A percentile compares a stretch with the other conserved stretches of the same genome.
Evolutionary conservation across 2,329 filamentous ascomycete genomes (phyloP).

Genomic region (Penicillium aurantiogriseum): DNA sequence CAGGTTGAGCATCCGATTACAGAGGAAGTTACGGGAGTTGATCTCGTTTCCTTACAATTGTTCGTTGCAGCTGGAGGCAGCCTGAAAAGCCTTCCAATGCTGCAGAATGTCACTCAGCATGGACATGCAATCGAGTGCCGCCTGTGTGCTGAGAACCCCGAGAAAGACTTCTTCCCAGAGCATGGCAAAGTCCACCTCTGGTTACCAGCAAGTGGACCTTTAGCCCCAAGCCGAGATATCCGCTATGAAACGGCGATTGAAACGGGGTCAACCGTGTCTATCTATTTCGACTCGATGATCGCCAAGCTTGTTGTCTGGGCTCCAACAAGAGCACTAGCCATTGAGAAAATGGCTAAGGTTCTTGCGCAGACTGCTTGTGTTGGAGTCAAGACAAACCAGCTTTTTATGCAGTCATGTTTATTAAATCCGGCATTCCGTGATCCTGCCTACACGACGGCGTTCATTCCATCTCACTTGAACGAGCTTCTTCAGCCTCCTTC

Average conservation of each 20-base stretch:
- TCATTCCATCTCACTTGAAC: slow-evolving; percentile 28
- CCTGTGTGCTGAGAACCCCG: slow-evolving; percentile 46
- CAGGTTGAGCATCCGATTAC: slow-evolving; percentile 51
- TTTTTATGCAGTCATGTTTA: slow-evolving; percentile 31
- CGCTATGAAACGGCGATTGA: slow-evolving; percentile 46
- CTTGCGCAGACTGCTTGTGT: slow-evolving; percentile 57
- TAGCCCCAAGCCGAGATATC: slow-evolving; percentile 26
- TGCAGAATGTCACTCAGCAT: slow-evolving; percentile 23
- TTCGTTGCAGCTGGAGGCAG: slow-evolving; percentile 36
- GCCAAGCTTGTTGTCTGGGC: slow-evolving; percentile 50
- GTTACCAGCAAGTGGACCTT: slow-evolving; percentile 24
- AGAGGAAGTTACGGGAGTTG: slow-evolving; percentile 37
- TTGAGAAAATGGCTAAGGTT: slow-evolving; percentile 36
- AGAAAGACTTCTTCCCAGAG: slow-evolving; percentile 39
- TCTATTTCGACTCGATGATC: slow-evolving; percentile 50
- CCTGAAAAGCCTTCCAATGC: slow-evolving; percentile 23
- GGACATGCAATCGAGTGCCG: slow-evolving; percentile 48
- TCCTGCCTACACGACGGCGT: slow-evolving; percentile 34
- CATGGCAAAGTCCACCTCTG: slow-evolving; percentile 39
- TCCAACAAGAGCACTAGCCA: slow-evolving; percentile 36
- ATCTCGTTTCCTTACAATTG: slow-evolving; percentile 41
- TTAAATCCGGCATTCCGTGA: slow-evolving; percentile 47
- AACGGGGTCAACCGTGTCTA: slow-evolving; percentile 40
- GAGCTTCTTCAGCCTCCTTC: slow-evolving; percentile 23
- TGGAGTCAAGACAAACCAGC: slow-evolving; percentile 56